Conservation (phyloP, 176 grass and related monocot genomes). For the Rhynchospora tenuis region DNA sequence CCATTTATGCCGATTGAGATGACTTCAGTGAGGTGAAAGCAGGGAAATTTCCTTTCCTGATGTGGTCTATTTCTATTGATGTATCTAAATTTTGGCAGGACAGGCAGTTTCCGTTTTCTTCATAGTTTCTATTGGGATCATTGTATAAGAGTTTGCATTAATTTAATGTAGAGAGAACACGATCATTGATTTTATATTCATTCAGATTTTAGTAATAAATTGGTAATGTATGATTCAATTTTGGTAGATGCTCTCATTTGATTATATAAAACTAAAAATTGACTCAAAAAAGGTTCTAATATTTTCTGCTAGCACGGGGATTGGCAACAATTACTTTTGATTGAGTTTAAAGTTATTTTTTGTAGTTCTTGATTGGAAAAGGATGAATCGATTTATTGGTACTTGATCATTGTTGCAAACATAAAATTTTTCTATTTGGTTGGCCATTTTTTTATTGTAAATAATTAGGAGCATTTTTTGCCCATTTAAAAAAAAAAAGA, state of each 20-base stretch:
- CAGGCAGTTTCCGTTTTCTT: neutral
- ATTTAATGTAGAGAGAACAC: neutral
- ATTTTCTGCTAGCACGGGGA: neutral
- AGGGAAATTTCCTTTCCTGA: neutral
- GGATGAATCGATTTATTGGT: too few species aligned
- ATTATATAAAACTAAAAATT: neutral
- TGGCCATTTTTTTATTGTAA: too few species aligned
- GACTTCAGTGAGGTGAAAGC: constrained; percentile 14
- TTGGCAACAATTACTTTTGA: neutral
- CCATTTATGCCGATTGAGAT: constrained; percentile 70
- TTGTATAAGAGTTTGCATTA: neutral
- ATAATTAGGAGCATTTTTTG: too few species aligned
- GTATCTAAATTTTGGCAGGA: constrained; percentile 6
- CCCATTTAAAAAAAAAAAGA: too few species aligned
- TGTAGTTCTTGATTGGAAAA: too few species aligned
- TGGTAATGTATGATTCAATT: neutral
- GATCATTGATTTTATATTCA: neutral
- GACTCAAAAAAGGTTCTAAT: neutral
- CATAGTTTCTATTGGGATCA: too few species aligned
- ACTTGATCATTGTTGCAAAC: too few species aligned
- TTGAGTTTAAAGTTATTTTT: too few species aligned
- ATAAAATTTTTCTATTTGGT: too few species aligned
- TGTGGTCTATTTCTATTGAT: neutral
- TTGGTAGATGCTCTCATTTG: neutral
- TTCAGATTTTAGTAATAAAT: neutral